phyloP scores from a whole-genome alignment of 139 green algal genomes.

The Micromonas pusilla region DNA sequence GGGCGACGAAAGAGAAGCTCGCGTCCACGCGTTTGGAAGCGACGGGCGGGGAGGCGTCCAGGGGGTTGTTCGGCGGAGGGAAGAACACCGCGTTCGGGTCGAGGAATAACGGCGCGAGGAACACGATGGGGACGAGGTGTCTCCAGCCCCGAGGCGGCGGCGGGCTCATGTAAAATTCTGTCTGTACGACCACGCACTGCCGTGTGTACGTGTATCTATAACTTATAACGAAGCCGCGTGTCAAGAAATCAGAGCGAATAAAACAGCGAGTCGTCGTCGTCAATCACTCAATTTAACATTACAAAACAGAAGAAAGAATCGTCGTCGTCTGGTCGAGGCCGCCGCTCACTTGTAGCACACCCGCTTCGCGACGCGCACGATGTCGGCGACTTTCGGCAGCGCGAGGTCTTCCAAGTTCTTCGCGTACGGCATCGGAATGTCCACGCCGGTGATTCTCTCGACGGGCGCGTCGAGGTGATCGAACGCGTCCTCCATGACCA shows the following conservation, averaged over 20 bases:
- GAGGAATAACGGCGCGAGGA: background rate
- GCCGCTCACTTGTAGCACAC: slow-evolving; percentile 33
- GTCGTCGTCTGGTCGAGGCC: background rate
- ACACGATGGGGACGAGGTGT: background rate
- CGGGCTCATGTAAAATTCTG: background rate
- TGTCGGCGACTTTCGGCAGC: slow-evolving; percentile 66
- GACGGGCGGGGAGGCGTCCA: too few species aligned
- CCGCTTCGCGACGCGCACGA: slow-evolving; percentile 59
- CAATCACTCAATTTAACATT: background rate
- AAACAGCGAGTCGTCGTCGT: too few species aligned
- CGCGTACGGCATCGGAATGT: slow-evolving; percentile 95
- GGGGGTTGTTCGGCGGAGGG: too few species aligned
- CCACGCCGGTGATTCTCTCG: slow-evolving; percentile 73
- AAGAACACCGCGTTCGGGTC: background rate
- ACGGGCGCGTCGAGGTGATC: slow-evolving; percentile 94
- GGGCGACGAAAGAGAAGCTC: background rate
- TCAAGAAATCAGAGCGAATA: too few species aligned
- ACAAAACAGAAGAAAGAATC: background rate
- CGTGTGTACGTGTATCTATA: too few species aligned
- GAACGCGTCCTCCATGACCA: slow-evolving; percentile 86
- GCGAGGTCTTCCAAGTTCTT: slow-evolving; percentile 77
- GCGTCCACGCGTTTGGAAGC: background rate
- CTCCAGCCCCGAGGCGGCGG: background rate
- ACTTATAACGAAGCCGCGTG: too few species aligned
- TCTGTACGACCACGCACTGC: background rate